These are phyloP conservation scores for Stachybotrys elegans DNA, from an alignment of 2,329 filamentous ascomycete genomes.

Conservation along the genomic window DNA sequence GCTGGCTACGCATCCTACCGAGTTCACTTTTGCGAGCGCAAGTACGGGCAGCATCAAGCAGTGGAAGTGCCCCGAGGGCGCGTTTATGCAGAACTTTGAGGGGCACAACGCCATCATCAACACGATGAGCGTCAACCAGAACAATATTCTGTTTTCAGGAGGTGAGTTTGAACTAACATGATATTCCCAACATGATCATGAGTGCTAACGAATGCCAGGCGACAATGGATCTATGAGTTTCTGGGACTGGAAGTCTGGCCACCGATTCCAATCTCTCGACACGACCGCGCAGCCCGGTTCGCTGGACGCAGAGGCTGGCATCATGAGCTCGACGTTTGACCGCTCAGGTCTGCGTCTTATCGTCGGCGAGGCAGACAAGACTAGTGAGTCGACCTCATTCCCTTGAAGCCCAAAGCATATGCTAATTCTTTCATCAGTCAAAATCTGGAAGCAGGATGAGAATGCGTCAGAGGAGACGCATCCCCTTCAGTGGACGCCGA, in stretches of 20 bases:
- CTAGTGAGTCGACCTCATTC: conserved; percentile 47
- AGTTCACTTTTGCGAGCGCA: conserved; percentile 93
- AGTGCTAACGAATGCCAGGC: conserved; percentile 25
- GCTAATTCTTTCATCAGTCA: conserved; percentile 51
- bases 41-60: conserved; percentile 96
- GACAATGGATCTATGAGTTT: conserved; percentile 97
- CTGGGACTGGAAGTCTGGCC: conserved; percentile 98
- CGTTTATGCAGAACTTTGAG: conserved; percentile 99
- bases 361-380: conserved; percentile 94
- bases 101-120: conserved; percentile 97
- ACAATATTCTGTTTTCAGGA: conserved; percentile 92
- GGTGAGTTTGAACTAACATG: conserved; percentile 39
- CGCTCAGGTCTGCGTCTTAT: conserved; percentile 83
- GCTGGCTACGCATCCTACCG: conserved; percentile 77
- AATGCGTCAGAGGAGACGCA: conserved; percentile 86
- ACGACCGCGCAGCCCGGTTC: conserved; percentile 92
- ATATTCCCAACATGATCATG: neutral
- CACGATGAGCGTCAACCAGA: conserved; percentile 84
- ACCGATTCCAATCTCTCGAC: conserved; percentile 85
- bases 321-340: conserved; percentile 94
- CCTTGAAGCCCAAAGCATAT: neutral
- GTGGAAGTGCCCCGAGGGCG: conserved; percentile 97
- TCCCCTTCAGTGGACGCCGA: conserved; percentile 88
- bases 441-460: conserved; percentile 95
- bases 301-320: conserved; percentile 86